Base-by-base conservation (phyloP, 2,329 filamentous ascomycete species). In the Aspergillus sp. region DNA sequence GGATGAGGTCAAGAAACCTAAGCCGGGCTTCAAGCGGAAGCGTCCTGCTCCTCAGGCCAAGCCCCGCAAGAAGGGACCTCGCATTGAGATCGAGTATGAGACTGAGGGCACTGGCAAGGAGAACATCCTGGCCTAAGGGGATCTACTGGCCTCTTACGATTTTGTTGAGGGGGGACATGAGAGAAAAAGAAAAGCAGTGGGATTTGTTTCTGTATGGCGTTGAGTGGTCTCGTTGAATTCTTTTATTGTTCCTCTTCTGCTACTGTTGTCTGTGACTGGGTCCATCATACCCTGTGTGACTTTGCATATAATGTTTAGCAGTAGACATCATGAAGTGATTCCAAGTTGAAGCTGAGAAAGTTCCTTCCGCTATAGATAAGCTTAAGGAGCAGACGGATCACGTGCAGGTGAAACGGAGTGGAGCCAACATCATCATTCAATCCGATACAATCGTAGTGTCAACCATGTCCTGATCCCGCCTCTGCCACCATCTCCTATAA, bases 61-160 rank as follows among this genome's bases (percentile, higher is more conserved):
- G 66, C 76, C 81, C 17, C 78, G 79, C 64, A 86, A 85, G 76
- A 85, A 85, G 74, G 73, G 78, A 73, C 84, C 76, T 72, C 85
- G 63, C 72, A 85, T 80, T 80, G 85, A 91, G 75, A 90, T 90
- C 71, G 88, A 93, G 74, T 88, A 89, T 69, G 88, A 91, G 73
- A 83, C 87, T 53, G 88, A 90, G 72, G 78, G 79, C 50, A 83
- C 83, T 63, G 79, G 77, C 43, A 76, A 77, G 59, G 78, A 81
- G 62, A 73, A 74, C 52, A 54, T 78, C 54, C 62, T 74, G 61
- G 74, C 72, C 42, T 76, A 64, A 52, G 14, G 21, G 2, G 7
- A 10, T 32, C 21, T n/a, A 4, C 29, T 49, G 20, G 9, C 17
- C 4, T 19, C 20, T n/a, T 38, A n/a, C 34, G n/a, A 32, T 14